Percentiles rank a stretch among this genome's conserved stretches.
phyloP scores from a whole-genome alignment of 352 stramenopile species.

The Phytophthora sp. region DNA sequence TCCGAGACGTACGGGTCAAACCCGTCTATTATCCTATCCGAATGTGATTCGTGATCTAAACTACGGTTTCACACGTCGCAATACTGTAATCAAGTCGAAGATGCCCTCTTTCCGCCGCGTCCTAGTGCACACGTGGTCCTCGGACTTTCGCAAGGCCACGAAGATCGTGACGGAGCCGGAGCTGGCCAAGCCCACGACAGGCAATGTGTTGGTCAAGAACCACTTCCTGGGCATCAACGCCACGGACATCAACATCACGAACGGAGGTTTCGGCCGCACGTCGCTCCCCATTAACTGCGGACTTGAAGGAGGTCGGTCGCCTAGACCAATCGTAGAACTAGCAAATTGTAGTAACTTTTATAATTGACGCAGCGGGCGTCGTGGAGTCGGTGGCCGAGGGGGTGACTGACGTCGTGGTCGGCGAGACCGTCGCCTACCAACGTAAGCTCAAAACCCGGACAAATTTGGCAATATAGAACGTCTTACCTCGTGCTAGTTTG shows the following conservation, averaged over 20 bases:
- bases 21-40: no score
- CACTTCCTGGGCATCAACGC: slow-evolving; percentile 53
- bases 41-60: no score
- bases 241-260: slow-evolving; percentile 63
- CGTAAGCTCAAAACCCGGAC: slow-evolving; percentile 24
- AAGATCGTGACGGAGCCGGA: slow-evolving; percentile 42
- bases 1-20: no score
- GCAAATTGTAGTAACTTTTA: neutral
- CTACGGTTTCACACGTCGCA: no score
- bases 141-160: slow-evolving; percentile 52
- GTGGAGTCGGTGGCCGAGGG: slow-evolving; percentile 46
- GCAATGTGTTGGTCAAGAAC: slow-evolving; percentile 48
- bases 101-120: slow-evolving; percentile 44
- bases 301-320: slow-evolving; percentile 35
- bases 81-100: slow-evolving; percentile 6
- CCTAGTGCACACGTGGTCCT: slow-evolving; percentile 49
- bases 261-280: slow-evolving; percentile 25
- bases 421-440: slow-evolving; percentile 48
- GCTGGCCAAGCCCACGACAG: slow-evolving; percentile 30
- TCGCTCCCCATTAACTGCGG: slow-evolving; percentile 36
- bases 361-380: slow-evolving; percentile 36
- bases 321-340: neutral
- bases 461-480: neutral
- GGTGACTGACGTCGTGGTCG: slow-evolving; percentile 46
- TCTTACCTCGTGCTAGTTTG: neutral